These are phyloP conservation scores for Populus ilicifolia DNA, from an alignment of 345 rosid genomes.

Conservation along the genomic window DNA sequence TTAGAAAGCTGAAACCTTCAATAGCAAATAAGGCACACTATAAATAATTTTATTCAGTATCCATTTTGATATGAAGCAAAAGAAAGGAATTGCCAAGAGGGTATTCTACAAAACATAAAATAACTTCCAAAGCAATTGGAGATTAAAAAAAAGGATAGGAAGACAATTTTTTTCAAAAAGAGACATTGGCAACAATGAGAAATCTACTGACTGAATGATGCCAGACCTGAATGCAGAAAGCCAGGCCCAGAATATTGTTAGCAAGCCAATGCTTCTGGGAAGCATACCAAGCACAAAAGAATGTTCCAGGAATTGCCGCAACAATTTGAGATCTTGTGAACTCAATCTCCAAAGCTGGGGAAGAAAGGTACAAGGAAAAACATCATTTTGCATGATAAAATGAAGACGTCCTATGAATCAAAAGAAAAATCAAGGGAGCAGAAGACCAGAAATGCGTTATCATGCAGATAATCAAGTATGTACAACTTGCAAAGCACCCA, in stretches of 20 bases:
- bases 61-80: not conserved
- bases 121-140: not conserved
- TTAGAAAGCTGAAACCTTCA: not conserved
- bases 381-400: slow-evolving; percentile 42
- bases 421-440: slow-evolving; percentile 11
- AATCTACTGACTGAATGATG: not conserved
- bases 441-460: not conserved
- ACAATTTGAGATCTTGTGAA: slow-evolving; percentile 87
- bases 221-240: slow-evolving; percentile 98
- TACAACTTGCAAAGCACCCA: not conserved
- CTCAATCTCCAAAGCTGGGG: slow-evolving; percentile 91
- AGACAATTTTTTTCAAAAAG: not conserved
- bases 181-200: slow-evolving; percentile 4
- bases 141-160: too few species aligned
- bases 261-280: slow-evolving; percentile 97
- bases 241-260: slow-evolving; percentile 85
- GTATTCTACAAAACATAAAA: not conserved
- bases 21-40: not conserved
- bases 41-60: not conserved
- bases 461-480: not conserved
- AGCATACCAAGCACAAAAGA: slow-evolving; percentile 99
- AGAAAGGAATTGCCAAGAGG: not conserved
- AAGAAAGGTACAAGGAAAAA: slow-evolving; percentile 38
- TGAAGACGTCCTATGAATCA: slow-evolving; percentile 32
- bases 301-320: slow-evolving; percentile 94